A percentile compares a stretch with the other conserved stretches of the same genome.
phyloP scores from a whole-genome alignment of 306 rosid species.

The Quercus engelmannii region DNA sequence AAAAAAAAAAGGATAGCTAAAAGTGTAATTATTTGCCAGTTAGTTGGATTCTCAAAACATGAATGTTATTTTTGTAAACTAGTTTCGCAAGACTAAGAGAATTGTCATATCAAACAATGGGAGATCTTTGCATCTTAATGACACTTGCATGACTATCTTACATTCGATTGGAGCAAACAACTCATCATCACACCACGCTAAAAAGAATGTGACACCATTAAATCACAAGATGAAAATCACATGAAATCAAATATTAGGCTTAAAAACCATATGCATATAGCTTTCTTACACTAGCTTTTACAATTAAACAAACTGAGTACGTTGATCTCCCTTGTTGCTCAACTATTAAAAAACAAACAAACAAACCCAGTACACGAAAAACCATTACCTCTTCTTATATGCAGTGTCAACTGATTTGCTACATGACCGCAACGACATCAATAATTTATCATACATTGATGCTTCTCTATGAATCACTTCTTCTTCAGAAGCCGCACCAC shows the following conservation, averaged over 20 bases:
- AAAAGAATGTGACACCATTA: background rate
- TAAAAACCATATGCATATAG: background rate
- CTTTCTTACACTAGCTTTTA: background rate
- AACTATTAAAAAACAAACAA: background rate
- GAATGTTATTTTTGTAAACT: background rate
- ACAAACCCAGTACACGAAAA: background rate
- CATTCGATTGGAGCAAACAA: background rate
- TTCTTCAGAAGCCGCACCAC: constrained; percentile 9
- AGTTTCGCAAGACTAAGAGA: background rate
- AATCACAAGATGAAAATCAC: background rate
- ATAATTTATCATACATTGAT: constrained; percentile 36
- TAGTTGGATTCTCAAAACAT: background rate
- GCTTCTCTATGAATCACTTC: constrained; percentile 24
- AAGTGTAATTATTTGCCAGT: background rate
- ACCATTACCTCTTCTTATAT: constrained; percentile 36
- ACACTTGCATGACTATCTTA: background rate
- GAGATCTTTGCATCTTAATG: background rate
- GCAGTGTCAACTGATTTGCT: constrained; percentile 38
- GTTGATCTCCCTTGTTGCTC: background rate
- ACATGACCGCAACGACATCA: constrained; percentile 31
- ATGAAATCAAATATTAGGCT: background rate
- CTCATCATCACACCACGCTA: background rate
- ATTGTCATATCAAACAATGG: background rate
- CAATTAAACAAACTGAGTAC: background rate
- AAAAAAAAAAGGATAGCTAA: background rate